Evolutionary conservation across 1,139 yeast genomes (phyloP), one percentile per base, ranked within the genome.

Genomic region (Geotrichum armillariae): DNA sequence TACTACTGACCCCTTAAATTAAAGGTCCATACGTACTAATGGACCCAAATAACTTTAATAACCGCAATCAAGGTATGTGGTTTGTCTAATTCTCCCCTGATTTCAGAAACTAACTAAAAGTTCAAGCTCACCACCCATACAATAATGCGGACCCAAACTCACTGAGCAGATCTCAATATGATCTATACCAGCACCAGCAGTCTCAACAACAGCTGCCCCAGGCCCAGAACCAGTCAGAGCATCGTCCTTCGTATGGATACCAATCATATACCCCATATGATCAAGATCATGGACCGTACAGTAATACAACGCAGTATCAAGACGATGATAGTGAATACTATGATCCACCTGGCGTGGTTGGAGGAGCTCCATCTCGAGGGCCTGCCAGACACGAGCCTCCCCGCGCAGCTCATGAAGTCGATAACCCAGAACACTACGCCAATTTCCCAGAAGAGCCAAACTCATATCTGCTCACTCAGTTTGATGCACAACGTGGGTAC

Each of bases 321-420:
- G 50, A 35, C 23, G 50, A 17, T 12, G 53, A 49, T 35, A 41
- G 32, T 23, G 39, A 40, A 14, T 50, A 33, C 38, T 52, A 52
- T 38, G 55, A 52, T 18, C 52, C 52, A 6, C 34, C 34, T 31
- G 34, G 34, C 5, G 16, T 8, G 7, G 11, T 31, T 5, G 7
- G 9, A 25, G 9, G 11, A 7, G 29, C 9, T 7, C 29, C 29
- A 7, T 11, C 7, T 25, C 11, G 9, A 7, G 14, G 16, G 6
- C 16, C 34, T 11, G 6, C 6, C 5, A 8, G 12, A 5, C 34
- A 31, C 12, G 34, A 31, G 16, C 34, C 34, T 9, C 34, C 34
- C 12, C 12, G 12, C 6, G 16, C 34, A 5, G 34, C 34, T n/a
- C 34, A 47, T 35, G 46, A 47, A n/a, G 27, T 41, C 17, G 45